Base-by-base conservation (phyloP, 768 basidiomycete genomes). In the Trametes punicea region DNA sequence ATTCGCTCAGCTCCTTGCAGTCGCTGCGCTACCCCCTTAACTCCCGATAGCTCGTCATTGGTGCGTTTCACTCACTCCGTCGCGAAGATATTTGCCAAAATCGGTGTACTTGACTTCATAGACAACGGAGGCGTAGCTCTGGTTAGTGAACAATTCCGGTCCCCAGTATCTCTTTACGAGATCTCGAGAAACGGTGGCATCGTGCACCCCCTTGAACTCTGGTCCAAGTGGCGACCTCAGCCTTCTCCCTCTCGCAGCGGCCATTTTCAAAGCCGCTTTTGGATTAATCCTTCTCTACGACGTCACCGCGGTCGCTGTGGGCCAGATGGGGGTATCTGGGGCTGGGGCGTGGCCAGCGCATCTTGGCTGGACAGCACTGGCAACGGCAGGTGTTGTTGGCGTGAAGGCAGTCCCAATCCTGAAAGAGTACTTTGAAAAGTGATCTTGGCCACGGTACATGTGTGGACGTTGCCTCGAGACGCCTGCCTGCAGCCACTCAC, bases 21-120 rank as follows among this genome's bases (percentile, higher is more conserved):
- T 75, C 27, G 71, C 71, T 20, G 57, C 67, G 16, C 58, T 73
- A 7, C 70, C 74, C 57, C 65, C 8, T 65, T 73, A 11, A 61
- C 65, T 16, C 54, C 67, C 2, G 33, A 61, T 1, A 64, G 69
- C 59, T 65, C 71, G 2, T 65, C 59, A 6, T 47, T 68, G 27
- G 69, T 73, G 48, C 51, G 58, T 10, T 41, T 72, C 23, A 75
- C 75, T 13, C 75, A 76, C 56, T 56, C 74, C n/a, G 72, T 76
- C 45, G 72, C 73, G 40, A 79, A 77, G 57, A 73, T 74, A 3
- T 70, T 70, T 41, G 65, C 72, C 1, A 77, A 75, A 0, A 65
- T 78, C 26, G 71, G 70, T 9, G 61, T 76, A 4, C 56, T 70
- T 10, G 69, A 70, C 45, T 57, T 69, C 47, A 40, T 70, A 15